Conservation (phyloP, 768 basidiomycete species). For the Dacryopinax primogenitus region DNA sequence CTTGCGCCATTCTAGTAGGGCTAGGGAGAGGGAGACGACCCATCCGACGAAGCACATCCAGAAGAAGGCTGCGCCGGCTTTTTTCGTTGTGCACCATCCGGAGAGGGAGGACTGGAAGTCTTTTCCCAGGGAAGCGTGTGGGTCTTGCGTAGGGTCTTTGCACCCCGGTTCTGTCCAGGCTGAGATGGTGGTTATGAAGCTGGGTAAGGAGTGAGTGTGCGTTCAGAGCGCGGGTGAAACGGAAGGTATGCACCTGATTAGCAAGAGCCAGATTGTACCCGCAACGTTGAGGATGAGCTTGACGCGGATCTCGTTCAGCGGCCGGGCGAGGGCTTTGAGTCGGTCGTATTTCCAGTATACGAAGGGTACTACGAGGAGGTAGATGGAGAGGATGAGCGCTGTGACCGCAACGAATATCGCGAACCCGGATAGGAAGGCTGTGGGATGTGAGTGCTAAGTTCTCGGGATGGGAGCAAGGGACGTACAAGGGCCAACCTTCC, state of each 20-base stretch:
- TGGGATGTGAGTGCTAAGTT: not conserved
- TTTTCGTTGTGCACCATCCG: constrained; percentile 87
- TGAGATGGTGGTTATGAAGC: constrained; percentile 22
- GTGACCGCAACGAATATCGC: constrained; percentile 66
- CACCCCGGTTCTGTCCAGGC: constrained; percentile 85
- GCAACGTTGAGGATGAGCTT: constrained; percentile 67
- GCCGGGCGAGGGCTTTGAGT: constrained; percentile 59
- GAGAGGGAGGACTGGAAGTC: constrained; percentile 54
- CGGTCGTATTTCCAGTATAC: constrained; percentile 78
- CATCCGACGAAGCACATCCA: constrained; percentile 75
- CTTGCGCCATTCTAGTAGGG: constrained; percentile 64
- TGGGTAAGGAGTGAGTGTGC: constrained; percentile 12
- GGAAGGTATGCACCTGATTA: constrained; percentile 54
- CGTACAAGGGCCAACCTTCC: constrained; percentile 75
- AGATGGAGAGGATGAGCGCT: constrained; percentile 57
- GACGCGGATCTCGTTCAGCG: constrained; percentile 70
- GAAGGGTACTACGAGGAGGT: constrained; percentile 67
- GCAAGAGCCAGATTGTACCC: constrained; percentile 50
- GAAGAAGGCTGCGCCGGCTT: constrained; percentile 78
- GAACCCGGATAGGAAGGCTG: constrained; percentile 80
- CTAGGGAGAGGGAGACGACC: constrained; percentile 51
- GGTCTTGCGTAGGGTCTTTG: constrained; percentile 72
- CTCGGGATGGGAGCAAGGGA: constrained; percentile 18
- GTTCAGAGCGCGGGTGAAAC: not conserved
- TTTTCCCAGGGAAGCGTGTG: constrained; percentile 53